phyloP scores from a whole-genome alignment of 306 rosid species.

The Corylus heterophylla region DNA sequence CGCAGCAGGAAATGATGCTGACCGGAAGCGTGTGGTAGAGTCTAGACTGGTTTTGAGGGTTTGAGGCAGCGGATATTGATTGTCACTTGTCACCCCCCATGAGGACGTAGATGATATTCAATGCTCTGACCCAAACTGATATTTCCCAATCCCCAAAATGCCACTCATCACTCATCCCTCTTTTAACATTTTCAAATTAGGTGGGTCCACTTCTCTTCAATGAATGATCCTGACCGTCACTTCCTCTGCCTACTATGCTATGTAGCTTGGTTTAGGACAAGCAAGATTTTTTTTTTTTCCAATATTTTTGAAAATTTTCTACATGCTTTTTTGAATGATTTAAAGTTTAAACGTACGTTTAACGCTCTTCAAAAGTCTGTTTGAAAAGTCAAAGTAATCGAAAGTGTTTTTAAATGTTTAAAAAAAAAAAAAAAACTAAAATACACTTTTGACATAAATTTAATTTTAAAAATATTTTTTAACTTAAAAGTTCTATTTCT shows the following conservation, averaged over 20 bases:
- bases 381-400: too few relatives aligned
- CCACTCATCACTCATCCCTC: neutral
- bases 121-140: neutral
- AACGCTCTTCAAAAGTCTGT: too few relatives aligned
- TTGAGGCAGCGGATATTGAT: neutral
- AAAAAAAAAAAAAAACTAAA: too few relatives aligned
- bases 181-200: neutral
- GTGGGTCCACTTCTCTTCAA: conserved; percentile 28
- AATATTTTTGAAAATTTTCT: too few relatives aligned
- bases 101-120: neutral
- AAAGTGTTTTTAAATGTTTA: too few relatives aligned
- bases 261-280: too few relatives aligned
- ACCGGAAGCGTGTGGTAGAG: neutral
- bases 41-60: neutral
- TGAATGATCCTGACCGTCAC: neutral
- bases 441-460: too few relatives aligned
- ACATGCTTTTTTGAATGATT: too few relatives aligned
- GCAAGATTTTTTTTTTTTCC: too few relatives aligned
- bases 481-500: too few relatives aligned
- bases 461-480: too few relatives aligned
- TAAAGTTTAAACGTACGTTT: too few relatives aligned
- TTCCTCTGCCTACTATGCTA: neutral
- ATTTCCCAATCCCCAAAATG: neutral
- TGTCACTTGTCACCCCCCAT: neutral
- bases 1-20: neutral